These are phyloP conservation scores for Venustampulla echinocandica DNA, from an alignment of 495 filamentous ascomycete genomes.

Conservation along the genomic window DNA sequence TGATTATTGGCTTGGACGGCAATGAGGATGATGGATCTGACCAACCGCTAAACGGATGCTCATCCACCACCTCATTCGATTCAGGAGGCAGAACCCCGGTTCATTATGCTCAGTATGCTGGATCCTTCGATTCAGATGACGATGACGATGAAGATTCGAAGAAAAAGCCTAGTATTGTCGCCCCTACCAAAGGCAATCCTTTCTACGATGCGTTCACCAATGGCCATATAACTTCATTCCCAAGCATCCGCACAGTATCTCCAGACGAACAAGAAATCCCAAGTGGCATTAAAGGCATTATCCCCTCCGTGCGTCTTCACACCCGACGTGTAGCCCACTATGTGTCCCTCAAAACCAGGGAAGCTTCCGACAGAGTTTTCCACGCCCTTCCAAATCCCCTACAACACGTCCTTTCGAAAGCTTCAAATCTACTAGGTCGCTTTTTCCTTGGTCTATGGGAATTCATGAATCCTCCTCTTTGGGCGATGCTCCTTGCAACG, in stretches of 20 bases:
- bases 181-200: constrained; percentile 11
- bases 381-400: constrained; percentile 46
- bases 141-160: constrained; percentile 13
- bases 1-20: constrained; percentile 24
- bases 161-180: constrained; percentile 14
- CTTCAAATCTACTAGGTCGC: constrained; percentile 33
- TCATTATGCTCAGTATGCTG: constrained; percentile 18
- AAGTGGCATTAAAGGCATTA: constrained; percentile 17
- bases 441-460: constrained; percentile 66
- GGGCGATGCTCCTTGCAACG: constrained; percentile 89
- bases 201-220: constrained; percentile 5
- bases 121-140: constrained; percentile 22
- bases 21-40: constrained; percentile 24
- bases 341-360: constrained; percentile 7
- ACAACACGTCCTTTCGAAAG: constrained; percentile 42
- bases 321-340: constrained; percentile 4
- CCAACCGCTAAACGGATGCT: constrained; percentile 5
- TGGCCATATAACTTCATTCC: constrained; percentile 24
- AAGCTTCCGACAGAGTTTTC: constrained; percentile 2
- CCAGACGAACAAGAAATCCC: constrained; percentile 19
- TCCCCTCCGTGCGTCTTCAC: constrained; percentile 10
- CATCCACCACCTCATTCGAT: constrained; percentile 16
- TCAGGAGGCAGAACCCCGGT: constrained; percentile 24
- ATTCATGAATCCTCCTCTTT: constrained; percentile 97
- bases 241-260: constrained; percentile 18